phyloP scores from a whole-genome alignment of 306 rosid genomes.

The Cicer arietinum region DNA sequence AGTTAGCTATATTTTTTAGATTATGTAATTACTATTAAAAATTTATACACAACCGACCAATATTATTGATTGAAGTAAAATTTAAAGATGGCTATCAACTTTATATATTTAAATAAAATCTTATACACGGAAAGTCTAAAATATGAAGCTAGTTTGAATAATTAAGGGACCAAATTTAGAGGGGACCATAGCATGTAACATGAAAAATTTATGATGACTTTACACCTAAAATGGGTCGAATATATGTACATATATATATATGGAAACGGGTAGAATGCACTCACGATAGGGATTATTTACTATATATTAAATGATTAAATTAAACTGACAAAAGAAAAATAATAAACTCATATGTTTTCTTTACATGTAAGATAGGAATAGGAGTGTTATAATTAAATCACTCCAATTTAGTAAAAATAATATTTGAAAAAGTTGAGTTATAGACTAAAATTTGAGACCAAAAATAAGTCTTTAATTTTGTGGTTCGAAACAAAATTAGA shows the following conservation, averaged over 20 bases:
- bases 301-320: no score
- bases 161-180: background rate
- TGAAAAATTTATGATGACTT: background rate
- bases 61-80: no score
- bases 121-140: background rate
- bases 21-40: no score
- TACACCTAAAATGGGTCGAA: background rate
- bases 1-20: background rate
- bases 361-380: no score
- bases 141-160: background rate
- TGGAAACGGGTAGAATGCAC: background rate
- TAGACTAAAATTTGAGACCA: no score
- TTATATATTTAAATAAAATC: background rate
- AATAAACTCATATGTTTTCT: no score
- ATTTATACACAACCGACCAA: no score
- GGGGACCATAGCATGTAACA: slow-evolving; percentile 8
- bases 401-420: no score
- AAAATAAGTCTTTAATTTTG: no score
- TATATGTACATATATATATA: background rate
- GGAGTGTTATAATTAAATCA: no score
- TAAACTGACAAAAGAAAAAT: background rate
- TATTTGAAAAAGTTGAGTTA: no score
- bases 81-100: background rate
- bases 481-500: no score
- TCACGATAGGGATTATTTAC: background rate